phyloP scores from a whole-genome alignment of 2,329 filamentous ascomycete species.

The Incumbomyces lentus region DNA sequence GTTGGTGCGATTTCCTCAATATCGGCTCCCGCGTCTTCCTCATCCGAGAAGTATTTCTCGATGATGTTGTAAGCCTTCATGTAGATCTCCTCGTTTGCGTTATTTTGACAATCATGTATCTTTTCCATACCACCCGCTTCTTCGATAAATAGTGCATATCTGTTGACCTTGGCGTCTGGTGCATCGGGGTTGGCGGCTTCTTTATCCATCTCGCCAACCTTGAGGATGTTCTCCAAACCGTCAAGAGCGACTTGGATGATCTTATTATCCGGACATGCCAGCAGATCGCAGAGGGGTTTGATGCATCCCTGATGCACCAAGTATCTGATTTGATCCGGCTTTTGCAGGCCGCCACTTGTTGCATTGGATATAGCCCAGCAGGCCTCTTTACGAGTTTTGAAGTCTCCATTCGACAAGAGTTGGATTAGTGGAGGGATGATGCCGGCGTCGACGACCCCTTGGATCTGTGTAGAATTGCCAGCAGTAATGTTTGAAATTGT shows the following conservation, averaged over 20 bases:
- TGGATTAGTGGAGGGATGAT: constrained; percentile 95
- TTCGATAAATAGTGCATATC: constrained; percentile 95
- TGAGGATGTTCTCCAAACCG: constrained; percentile 96
- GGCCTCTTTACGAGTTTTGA: constrained; percentile 98
- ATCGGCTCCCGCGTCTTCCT: constrained; percentile 69
- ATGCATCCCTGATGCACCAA: constrained; percentile 90
- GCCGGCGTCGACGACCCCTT: constrained; percentile 90
- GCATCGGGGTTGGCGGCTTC: constrained; percentile 62
- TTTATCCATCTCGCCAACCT: constrained; percentile 98
- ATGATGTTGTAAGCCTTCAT: constrained; percentile 99
- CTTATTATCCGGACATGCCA: constrained; percentile 97
- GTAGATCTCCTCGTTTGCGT: constrained; percentile 99
- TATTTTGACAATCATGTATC: constrained; percentile 99
- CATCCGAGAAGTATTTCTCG: constrained; percentile 99
- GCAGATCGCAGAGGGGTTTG: constrained; percentile 89
- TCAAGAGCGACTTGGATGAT: constrained; percentile 98
- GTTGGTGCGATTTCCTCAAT: constrained; percentile 71
- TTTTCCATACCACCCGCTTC: constrained; percentile 99
- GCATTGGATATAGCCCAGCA: constrained; percentile 99
- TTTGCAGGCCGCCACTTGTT: constrained; percentile 92
- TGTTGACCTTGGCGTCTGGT: constrained; percentile 71
- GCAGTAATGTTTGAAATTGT: constrained; percentile 99
- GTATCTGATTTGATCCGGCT: constrained; percentile 96
- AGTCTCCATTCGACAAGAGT: constrained; percentile 87
- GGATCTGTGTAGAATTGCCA: constrained; percentile 95